These are phyloP conservation scores for Gliomastix tumulicola DNA, from an alignment of 2,329 filamentous ascomycete species.

Conservation along the genomic window DNA sequence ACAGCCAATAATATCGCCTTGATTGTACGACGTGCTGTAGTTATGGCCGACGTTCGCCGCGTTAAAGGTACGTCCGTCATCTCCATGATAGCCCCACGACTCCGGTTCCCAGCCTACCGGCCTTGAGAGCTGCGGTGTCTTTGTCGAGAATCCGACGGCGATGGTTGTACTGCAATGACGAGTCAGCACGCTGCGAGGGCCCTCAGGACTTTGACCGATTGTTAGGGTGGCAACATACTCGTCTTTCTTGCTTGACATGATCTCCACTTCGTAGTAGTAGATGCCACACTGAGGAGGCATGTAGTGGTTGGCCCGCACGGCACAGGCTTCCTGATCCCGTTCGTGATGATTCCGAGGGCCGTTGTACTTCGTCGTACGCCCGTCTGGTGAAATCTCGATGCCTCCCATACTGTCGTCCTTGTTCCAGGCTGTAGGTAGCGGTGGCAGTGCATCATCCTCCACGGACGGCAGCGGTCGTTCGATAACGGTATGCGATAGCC, in stretches of 20 bases:
- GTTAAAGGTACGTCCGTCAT: constrained; percentile 57
- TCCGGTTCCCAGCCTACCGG: constrained; percentile 62
- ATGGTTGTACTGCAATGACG: constrained; percentile 47
- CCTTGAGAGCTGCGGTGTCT: constrained; percentile 43
- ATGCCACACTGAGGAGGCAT: constrained; percentile 89
- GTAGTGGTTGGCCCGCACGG: constrained; percentile 73
- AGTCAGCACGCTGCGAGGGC: not conserved
- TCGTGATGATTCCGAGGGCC: constrained; percentile 25
- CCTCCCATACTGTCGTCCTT: constrained; percentile 65
- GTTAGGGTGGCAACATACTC: constrained; percentile 36
- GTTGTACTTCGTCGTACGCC: constrained; percentile 62
- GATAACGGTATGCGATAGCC: constrained; percentile 76
- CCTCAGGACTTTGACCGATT: constrained; percentile 4
- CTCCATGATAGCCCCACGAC: constrained; percentile 63
- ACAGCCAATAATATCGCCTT: constrained; percentile 55
- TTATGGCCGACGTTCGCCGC: constrained; percentile 48
- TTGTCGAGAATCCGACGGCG: constrained; percentile 54
- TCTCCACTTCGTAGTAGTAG: constrained; percentile 79
- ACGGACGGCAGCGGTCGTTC: constrained; percentile 61
- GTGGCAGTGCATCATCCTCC: constrained; percentile 52
- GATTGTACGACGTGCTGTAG: constrained; percentile 50
- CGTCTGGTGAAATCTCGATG: constrained; percentile 69
- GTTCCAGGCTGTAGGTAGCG: constrained; percentile 78
- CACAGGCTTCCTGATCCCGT: constrained; percentile 67
- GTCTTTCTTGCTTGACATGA: constrained; percentile 42